These are phyloP conservation scores for Ormosia emarginata DNA, from an alignment of 306 rosid species.

Conservation along the genomic window DNA sequence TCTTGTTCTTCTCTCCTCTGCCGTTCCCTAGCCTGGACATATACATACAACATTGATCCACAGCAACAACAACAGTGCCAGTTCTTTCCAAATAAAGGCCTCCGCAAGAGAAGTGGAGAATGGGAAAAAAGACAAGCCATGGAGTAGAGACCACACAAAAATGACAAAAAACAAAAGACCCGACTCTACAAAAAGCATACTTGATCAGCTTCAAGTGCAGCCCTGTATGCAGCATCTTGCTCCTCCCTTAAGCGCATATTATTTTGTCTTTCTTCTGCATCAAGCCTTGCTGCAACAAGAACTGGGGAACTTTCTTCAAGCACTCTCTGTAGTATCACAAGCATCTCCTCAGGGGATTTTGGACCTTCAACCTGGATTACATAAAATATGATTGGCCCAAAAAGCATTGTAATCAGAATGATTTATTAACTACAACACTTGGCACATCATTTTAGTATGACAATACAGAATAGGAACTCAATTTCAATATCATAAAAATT, in stretches of 20 bases:
- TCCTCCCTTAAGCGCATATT: conserved; percentile 87
- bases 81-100: conserved; percentile 10
- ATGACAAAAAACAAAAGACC: not conserved
- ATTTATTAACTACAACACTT: not conserved
- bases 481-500: not conserved
- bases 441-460: conserved; percentile 2
- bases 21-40: conserved; percentile 82
- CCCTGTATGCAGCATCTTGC: conserved; percentile 99
- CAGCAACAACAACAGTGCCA: conserved; percentile 5
- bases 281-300: conserved; percentile 78
- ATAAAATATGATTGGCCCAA: conserved; percentile 17
- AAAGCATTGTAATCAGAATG: conserved; percentile 9
- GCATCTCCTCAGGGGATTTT: conserved; percentile 87
- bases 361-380: conserved; percentile 81
- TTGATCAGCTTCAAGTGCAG: conserved; percentile 99
- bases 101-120: not conserved
- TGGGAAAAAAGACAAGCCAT: not conserved
- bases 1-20: conserved; percentile 93
- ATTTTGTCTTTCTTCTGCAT: conserved; percentile 86
- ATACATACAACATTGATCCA: conserved; percentile 27
- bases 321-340: conserved; percentile 68
- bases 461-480: not conserved
- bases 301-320: conserved; percentile 89
- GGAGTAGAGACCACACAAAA: not conserved
- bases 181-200: conserved; percentile 41